Conservation (phyloP, 257 asterid species). For the Ilex asprella region DNA sequence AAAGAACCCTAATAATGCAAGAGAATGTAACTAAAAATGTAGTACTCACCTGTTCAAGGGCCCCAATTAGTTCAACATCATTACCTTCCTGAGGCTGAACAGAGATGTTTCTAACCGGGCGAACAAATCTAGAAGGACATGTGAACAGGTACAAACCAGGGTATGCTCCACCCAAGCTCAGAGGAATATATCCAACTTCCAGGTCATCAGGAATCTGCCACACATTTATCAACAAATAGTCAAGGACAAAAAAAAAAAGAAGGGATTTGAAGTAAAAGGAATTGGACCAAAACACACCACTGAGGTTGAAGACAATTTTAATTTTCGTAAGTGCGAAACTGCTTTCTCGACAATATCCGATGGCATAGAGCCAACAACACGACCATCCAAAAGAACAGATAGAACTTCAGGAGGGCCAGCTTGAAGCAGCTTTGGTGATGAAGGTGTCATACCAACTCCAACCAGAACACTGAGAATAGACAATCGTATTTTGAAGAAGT, state of each 20-base stretch:
- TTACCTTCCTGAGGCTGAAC: constrained; percentile 56
- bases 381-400: constrained; percentile 86
- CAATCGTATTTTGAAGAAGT: constrained; percentile 56
- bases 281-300: constrained; percentile 39
- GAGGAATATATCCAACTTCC: constrained; percentile 92
- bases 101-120: constrained; percentile 72
- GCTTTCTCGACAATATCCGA: constrained; percentile 56
- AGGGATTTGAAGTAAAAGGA: not conserved
- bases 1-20: constrained; percentile 3
- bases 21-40: constrained; percentile 4
- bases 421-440: constrained; percentile 63
- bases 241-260: constrained; percentile 1
- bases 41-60: constrained; percentile 71
- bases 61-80: constrained; percentile 81
- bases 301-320: constrained; percentile 63
- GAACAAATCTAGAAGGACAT: constrained; percentile 86
- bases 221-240: constrained; percentile 10
- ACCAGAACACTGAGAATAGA: constrained; percentile 50
- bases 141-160: constrained; percentile 85
- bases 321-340: constrained; percentile 58
- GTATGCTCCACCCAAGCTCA: constrained; percentile 88
- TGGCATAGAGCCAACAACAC: constrained; percentile 71
- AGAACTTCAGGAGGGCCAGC: constrained; percentile 92
- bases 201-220: constrained; percentile 87
- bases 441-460: constrained; percentile 72